A percentile compares a stretch with the other conserved stretches of the same genome.
Conservation (phyloP, 331 rosid species). For the Spiraea crenata region DNA sequence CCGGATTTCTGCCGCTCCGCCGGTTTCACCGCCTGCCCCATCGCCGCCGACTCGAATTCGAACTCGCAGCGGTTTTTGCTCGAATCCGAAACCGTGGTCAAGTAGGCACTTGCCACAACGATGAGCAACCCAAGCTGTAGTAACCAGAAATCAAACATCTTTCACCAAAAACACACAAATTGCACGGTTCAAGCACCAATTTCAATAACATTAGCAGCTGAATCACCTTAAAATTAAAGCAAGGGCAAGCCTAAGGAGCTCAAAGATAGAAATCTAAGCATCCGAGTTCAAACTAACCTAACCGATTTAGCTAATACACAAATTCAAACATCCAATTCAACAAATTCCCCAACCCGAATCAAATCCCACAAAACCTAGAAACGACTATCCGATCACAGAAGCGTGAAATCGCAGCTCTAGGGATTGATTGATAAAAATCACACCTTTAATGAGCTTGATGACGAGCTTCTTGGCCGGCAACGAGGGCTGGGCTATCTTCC, state of each 20-base stretch:
- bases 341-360: constrained; percentile 6
- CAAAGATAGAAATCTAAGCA: constrained; percentile 2
- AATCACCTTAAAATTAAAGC: background rate
- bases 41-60: too few relatives aligned
- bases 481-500: constrained; percentile 87
- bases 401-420: background rate
- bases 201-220: background rate
- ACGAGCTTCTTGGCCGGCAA: constrained; percentile 85
- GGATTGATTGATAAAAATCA: constrained; percentile 13
- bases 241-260: background rate
- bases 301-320: background rate
- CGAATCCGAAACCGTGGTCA: background rate
- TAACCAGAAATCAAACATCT: background rate
- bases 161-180: constrained; percentile 4
- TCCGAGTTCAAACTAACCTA: background rate
- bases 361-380: constrained; percentile 9
- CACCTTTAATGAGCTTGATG: constrained; percentile 85
- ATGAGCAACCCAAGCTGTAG: background rate
- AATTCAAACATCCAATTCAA: constrained; percentile 6
- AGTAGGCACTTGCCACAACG: background rate
- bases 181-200: background rate
- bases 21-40: too few relatives aligned
- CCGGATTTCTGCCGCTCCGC: too few relatives aligned
- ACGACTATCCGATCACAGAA: background rate
- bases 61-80: too few relatives aligned